phyloP scores from a whole-genome alignment of 129 eudicot genomes.

The Oenanthe sinensis region DNA sequence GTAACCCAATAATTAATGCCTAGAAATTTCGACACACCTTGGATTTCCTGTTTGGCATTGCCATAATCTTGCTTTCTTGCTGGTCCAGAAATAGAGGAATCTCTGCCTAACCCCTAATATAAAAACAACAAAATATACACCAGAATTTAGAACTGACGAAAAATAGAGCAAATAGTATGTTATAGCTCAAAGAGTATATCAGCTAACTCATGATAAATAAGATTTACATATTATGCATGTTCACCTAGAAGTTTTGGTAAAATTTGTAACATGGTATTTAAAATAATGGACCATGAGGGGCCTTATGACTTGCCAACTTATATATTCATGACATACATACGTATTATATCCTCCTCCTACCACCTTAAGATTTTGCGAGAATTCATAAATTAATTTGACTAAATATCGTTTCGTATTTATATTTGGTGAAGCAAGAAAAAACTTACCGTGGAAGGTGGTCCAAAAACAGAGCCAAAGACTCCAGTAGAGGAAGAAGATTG shows the following conservation, averaged over 20 bases:
- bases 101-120: conserved; percentile 45
- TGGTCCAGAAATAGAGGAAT: conserved; percentile 29
- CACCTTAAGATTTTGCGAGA: neutral
- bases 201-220: no score
- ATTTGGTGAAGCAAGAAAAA: neutral
- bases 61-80: conserved; percentile 34
- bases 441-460: conserved; percentile 59
- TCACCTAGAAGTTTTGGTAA: no score
- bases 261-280: no score
- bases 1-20: neutral
- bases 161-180: neutral
- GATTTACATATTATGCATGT: no score
- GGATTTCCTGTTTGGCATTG: conserved; percentile 31
- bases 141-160: neutral
- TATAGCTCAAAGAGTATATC: no score
- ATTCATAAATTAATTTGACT: neutral
- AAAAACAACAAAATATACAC: neutral
- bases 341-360: no score
- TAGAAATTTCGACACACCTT: conserved; percentile 27
- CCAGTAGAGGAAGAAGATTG: conserved; percentile 41
- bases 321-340: no score
- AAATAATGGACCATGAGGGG: no score
- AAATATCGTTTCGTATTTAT: no score
- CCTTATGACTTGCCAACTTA: no score
- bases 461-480: conserved; percentile 66